These are phyloP conservation scores for Capronia coronata DNA, from an alignment of 2,329 filamentous ascomycete species.

Conservation along the genomic window DNA sequence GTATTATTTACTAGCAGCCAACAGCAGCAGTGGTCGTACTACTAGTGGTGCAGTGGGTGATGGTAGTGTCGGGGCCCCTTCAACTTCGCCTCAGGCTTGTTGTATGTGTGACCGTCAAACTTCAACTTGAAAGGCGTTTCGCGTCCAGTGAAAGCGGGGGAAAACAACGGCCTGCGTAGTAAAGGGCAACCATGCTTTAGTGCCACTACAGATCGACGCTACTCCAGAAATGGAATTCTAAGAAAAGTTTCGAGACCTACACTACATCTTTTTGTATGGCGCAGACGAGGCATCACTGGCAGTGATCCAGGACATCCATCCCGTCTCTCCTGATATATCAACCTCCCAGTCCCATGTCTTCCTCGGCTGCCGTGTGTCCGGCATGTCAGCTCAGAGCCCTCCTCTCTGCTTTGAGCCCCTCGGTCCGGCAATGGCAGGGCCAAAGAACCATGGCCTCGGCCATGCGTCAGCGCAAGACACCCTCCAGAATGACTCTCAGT, in stretches of 20 bases:
- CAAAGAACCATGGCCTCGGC: constrained; percentile 37
- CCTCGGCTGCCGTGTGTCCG: constrained; percentile 20
- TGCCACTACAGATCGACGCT: not conserved
- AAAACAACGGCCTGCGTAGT: not conserved
- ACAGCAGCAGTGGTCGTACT: too few relatives aligned
- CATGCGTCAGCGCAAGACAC: constrained; percentile 38
- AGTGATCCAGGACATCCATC: too few relatives aligned
- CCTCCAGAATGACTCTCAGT: constrained; percentile 49
- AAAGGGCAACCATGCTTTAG: not conserved
- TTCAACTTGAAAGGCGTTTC: not conserved
- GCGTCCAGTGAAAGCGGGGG: not conserved
- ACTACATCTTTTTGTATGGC: not conserved
- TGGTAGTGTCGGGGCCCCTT: too few relatives aligned
- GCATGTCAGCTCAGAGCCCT: constrained; percentile 25
- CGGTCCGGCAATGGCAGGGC: constrained; percentile 33
- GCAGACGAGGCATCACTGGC: too few relatives aligned
- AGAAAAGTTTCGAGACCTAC: constrained; percentile 2
- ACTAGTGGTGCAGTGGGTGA: not conserved
- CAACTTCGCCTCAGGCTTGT: too few relatives aligned
- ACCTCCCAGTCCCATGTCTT: constrained; percentile 20
- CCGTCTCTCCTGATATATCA: too few relatives aligned
- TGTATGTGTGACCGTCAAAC: too few relatives aligned
- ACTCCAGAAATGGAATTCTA: not conserved
- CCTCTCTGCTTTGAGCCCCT: constrained; percentile 6
- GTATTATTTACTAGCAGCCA: too few relatives aligned